Evolutionary conservation across 495 filamentous ascomycete genomes (phyloP), one percentile per base, ranked within the genome.

Genomic region (Penicillium bovifimosum): DNA sequence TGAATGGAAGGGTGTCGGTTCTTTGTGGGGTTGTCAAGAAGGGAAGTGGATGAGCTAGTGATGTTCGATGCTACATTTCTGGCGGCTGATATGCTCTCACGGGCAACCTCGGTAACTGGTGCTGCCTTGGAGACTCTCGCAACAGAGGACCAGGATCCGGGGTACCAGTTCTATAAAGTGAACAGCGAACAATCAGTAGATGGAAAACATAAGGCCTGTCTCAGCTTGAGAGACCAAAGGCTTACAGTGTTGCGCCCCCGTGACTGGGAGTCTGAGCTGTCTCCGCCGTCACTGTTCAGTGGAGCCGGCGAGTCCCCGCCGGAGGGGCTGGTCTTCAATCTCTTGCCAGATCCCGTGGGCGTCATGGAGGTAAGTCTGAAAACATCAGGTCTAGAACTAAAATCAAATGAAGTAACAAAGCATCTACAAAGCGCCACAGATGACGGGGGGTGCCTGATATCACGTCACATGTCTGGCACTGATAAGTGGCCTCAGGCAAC

Each of bases 101-200:
- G 84, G 50, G 85, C 86, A 65, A 90, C 80, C 69, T 87, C 80
- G 42, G 83, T 90, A 46, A 87, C 84, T 41, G 87, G 79, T 33
- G 77, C 74, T 24, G 87, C 85, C 66, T 91, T 91, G 33, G 78
- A 75, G 18, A 68, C 70, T 62, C 77, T 76, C 32, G 78, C 75
- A 27, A 67, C 66, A 41, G 77, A 74, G 20, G 86, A 81, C 85
- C 85, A 91, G 42, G 79, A 80, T 31, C 71, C 73, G 9, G 77
- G 74, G 56, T 84, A 83, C 66, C 76, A 78, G 41, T 61, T 70
- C 69, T 76, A 33, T 24, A 54, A 9, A 16, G 41, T 26, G 41
- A 16, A 42, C 20, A 41, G 4, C 32, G 32, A 49, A 8, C 10
- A 31, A 58, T 42, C 44, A 16, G 39, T 69, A 39, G 1, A 38